Evolutionary conservation across 2,329 filamentous ascomycete species (phyloP), one percentile per base, ranked within the genome.

Genomic region (Scedosporium boydii): DNA sequence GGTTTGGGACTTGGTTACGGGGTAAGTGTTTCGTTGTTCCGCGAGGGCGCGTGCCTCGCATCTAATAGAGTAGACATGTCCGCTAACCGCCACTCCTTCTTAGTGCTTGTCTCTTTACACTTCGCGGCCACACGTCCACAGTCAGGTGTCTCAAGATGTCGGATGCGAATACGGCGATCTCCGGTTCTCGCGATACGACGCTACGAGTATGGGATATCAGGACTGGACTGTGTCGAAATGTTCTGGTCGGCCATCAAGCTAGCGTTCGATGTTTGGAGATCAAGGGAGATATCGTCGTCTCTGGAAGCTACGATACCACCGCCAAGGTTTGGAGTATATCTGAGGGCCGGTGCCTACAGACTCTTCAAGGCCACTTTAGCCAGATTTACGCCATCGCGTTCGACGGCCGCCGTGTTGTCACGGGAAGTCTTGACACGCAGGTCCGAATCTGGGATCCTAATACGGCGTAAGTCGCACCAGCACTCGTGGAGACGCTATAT

Each of bases 331-430:
- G 95, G 95, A 97, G 91, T 74, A 98, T 99, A 60, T 96, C 91
- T 1, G 91, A 97, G 75, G 95, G 95, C 34, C 87, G 91, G 65
- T 99, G 95, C 73, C 78, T 98, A 62, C 88, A 93, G 67, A 97
- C 92, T 0, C 81, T 99, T 46, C 87, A 89, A 55, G 95, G 95
- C 0, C 95, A 99, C 75, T 99, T 97, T 76, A 98, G 93, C 72
- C 95, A 99, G 72, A 99, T 99, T 63, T 99, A 99, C 73, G 95
- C 95, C 21, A 96, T 99, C 72, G 95, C 95, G 1, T 99, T 98
- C 75, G 95, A 99, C 72, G 95, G 95, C 46, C 87, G 88, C 68
- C 85, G 93, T 66, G 93, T 99, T 63, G 93, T 96, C 42, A 99
- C 95, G 9, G 95, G 95, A 60, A 97, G 93, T 74, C 79, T 99